These are phyloP conservation scores for Cucurbita moschata DNA, from an alignment of 306 rosid species.

Conservation along the genomic window DNA sequence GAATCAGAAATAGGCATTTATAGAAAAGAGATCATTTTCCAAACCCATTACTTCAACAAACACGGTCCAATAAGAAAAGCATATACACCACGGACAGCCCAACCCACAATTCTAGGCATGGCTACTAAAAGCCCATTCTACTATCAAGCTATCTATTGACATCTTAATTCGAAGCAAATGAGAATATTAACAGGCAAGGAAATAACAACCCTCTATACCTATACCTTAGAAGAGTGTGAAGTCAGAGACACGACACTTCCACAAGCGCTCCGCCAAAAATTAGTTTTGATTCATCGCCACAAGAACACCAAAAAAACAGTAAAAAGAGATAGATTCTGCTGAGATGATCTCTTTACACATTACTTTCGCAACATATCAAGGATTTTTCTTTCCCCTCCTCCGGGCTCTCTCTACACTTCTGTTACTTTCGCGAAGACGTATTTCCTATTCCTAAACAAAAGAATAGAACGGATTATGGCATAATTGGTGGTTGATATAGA, in stretches of 20 bases:
- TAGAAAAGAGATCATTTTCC: background rate
- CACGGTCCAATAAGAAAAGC: background rate
- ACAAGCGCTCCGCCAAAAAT: background rate
- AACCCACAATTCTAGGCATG: background rate
- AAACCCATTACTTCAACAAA: background rate
- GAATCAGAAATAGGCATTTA: no score
- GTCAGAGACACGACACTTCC: background rate
- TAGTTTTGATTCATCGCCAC: background rate
- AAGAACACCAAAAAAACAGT: background rate
- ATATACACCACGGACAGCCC: background rate
- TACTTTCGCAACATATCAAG: background rate
- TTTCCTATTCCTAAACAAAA: background rate
- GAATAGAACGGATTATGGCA: background rate
- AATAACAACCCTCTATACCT: background rate
- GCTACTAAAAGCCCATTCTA: background rate
- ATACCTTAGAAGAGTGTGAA: background rate
- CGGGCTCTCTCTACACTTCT: background rate
- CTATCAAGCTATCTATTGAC: background rate
- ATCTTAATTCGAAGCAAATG: background rate
- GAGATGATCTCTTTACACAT: background rate
- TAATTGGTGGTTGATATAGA: background rate
- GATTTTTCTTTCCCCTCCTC: background rate
- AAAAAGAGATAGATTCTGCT: background rate
- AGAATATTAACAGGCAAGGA: background rate
- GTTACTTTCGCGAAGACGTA: background rate